A percentile compares a stretch with the other conserved stretches of the same genome.
Evolutionary conservation across 257 asterid species (phyloP).

Genomic region (Solanum rostratum): DNA sequence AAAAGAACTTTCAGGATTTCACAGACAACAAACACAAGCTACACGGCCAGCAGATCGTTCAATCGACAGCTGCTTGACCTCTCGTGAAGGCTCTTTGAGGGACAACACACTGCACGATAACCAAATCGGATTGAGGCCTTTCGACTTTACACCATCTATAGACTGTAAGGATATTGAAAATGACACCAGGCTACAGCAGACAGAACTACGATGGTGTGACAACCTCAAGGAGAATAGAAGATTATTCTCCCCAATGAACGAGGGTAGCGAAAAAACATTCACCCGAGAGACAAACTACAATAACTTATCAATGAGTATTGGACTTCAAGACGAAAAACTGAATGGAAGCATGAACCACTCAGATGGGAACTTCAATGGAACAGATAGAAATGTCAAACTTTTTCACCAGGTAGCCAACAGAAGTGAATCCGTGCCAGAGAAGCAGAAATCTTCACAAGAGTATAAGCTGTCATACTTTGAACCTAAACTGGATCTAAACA

Average conservation of each 20-base stretch:
- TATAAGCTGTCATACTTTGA: slow-evolving; percentile 31
- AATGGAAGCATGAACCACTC: slow-evolving; percentile 11
- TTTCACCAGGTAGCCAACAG: slow-evolving; percentile 3
- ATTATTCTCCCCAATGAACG: slow-evolving; percentile 15
- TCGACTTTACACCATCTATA: slow-evolving; percentile 23
- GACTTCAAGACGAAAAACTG: slow-evolving; percentile 42
- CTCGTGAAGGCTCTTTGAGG: slow-evolving; percentile 49
- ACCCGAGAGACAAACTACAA: slow-evolving; percentile 19
- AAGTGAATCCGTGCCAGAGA: slow-evolving; percentile 23
- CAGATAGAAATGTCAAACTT: slow-evolving; percentile 17
- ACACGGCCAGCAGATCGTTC: slow-evolving; percentile 56
- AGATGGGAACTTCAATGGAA: slow-evolving; percentile 13
- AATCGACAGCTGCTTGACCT: slow-evolving; percentile 66
- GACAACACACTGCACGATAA: slow-evolving; percentile 40
- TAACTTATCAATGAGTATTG: slow-evolving; percentile 58
- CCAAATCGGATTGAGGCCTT: slow-evolving; percentile 25
- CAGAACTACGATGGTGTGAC: slow-evolving; percentile 38
- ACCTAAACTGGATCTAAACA: slow-evolving; percentile 68
- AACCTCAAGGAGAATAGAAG: slow-evolving; percentile 28
- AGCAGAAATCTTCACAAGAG: slow-evolving; percentile 27
- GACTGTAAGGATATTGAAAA: slow-evolving; percentile 16
- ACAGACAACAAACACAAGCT: slow-evolving; percentile 39
- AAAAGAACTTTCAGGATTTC: slow-evolving; percentile 40
- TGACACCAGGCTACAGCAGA: slow-evolving; percentile 21
- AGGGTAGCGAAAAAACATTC: slow-evolving; percentile 26